Evolutionary conservation across 1,139 yeast species (phyloP).

Genomic region (Sugiyamaella japonica): DNA sequence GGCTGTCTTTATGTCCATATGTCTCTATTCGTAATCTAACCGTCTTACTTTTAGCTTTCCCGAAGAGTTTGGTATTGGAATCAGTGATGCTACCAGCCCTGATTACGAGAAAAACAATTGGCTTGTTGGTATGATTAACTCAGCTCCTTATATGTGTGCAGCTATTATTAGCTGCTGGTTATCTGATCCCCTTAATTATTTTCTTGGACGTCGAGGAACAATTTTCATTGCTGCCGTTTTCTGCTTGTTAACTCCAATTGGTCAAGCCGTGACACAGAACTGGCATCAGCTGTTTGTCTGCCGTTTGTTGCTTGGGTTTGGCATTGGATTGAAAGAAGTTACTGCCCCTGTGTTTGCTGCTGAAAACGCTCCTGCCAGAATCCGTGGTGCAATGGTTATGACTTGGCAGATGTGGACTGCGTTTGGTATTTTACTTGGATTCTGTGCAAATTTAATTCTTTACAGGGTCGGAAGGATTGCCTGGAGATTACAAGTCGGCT

Average conservation of each 20-base stretch:
- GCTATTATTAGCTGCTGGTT: conserved; percentile 70
- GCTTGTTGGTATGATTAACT: conserved; percentile 71
- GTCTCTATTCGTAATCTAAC: no score
- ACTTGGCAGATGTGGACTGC: conserved; percentile 89
- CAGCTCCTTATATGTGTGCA: conserved; percentile 78
- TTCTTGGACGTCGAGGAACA: conserved; percentile 69
- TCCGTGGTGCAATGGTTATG: conserved; percentile 80
- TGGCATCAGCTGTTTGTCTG: conserved; percentile 79
- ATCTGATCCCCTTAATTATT: conserved; percentile 63
- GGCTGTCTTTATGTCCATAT: neutral
- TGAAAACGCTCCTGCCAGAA: conserved; percentile 71
- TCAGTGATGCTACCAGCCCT: conserved; percentile 28
- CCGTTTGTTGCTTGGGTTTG: conserved; percentile 69
- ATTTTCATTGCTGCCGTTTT: conserved; percentile 65
- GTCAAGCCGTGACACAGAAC: conserved; percentile 59
- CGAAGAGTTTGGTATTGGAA: conserved; percentile 52
- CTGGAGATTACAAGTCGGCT: conserved; percentile 28
- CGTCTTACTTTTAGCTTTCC: conserved; percentile 49
- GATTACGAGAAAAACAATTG: conserved; percentile 50
- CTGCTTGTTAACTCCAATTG: conserved; percentile 43
- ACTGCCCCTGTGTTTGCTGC: conserved; percentile 77
- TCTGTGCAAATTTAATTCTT: conserved; percentile 64
- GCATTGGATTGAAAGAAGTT: conserved; percentile 76
- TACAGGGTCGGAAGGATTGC: conserved; percentile 47
- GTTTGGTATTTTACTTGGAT: conserved; percentile 79